Evolutionary conservation across 2,329 filamentous ascomycete genomes (phyloP), one percentile per base, ranked within the genome.

Genomic region (Clarireedia paspali): DNA sequence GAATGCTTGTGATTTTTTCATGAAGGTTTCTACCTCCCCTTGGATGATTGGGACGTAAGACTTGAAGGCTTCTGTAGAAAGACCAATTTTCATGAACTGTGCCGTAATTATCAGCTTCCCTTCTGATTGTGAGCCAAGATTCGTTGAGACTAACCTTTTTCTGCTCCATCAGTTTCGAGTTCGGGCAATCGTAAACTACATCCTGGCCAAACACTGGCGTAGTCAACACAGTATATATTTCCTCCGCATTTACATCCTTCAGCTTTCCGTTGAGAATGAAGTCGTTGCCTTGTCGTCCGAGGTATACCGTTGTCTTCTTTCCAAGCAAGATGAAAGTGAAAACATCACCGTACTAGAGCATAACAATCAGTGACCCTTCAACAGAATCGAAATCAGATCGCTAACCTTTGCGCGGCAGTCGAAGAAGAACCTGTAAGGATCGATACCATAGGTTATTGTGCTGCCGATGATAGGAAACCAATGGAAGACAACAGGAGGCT

Each of bases 361-460:
- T n/a, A 42, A 42, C 7, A 42, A 47, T 59, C 20, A 60, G 55
- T 39, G 40, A 23, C 38, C 39, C 57, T 23, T 47, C 62, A 24
- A 39, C 38, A 36, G 57, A 55, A 17, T 27, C 9, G 3, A n/a
- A 66, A 80, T 79, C 70, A 45, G 46, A 10, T 14, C 44, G 70
- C 74, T 59, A 67, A 91, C 88, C 85, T 95, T 95, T 66, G 81
- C 78, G 65, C 84, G 70, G 78, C 84, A 81, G 65, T 78, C 66
- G 63, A 81, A 81, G 76, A 96, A 96, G 80, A 96, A 97, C 51
- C 77, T 78, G 68, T 89, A 91, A 15, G 92, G 92, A 68, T 97
- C 90, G 73, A 96, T 96, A 72, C 92, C 92, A 74, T 97, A 99
- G 46, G 83, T 88, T 66, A 97, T 78, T 58, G 94, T 96, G 76